A percentile compares a stretch with the other conserved stretches of the same genome.
These are phyloP conservation scores for Russula olivacea DNA, from an alignment of 768 basidiomycete genomes.

Conservation along the genomic window DNA sequence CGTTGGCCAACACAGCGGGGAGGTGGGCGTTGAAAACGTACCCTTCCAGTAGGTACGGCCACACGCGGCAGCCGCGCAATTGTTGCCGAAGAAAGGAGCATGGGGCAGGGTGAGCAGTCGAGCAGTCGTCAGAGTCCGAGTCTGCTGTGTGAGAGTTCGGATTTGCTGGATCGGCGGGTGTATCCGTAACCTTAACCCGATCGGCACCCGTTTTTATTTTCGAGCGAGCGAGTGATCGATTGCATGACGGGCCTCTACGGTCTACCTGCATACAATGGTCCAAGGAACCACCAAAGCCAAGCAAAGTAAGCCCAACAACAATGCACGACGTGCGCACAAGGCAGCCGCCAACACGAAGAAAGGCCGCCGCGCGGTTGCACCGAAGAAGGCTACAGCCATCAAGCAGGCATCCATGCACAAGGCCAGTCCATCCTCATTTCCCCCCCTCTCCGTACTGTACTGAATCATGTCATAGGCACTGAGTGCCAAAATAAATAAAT, in stretches of 20 bases:
- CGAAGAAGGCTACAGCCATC: slow-evolving; percentile 70
- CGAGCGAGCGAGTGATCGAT: not conserved
- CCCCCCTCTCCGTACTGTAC: not conserved
- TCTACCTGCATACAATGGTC: slow-evolving; percentile 46
- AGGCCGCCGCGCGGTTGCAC: slow-evolving; percentile 69
- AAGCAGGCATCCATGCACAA: slow-evolving; percentile 75
- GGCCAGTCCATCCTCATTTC: slow-evolving; percentile 31
- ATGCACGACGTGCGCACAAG: slow-evolving; percentile 55
- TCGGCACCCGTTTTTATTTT: not conserved
- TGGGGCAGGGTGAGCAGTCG: slow-evolving; percentile 21
- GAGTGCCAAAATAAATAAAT: slow-evolving; percentile 85
- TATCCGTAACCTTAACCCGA: slow-evolving; percentile 22
- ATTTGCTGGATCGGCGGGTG: slow-evolving; percentile 11
- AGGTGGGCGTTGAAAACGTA: not conserved
- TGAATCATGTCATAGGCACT: slow-evolving; percentile 48
- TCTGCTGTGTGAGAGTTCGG: not conserved
- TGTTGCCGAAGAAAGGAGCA: slow-evolving; percentile 37
- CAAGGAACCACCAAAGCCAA: slow-evolving; percentile 87
- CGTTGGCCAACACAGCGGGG: not conserved
- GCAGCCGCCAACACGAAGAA: slow-evolving; percentile 71
- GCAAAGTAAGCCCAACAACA: slow-evolving; percentile 46
- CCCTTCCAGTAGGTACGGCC: slow-evolving; percentile 12
- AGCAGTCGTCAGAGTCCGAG: not conserved
- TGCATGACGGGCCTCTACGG: not conserved
- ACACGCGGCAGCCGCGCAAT: slow-evolving; percentile 22